Conservation (phyloP, 2,329 filamentous ascomycete species). For the Meredithiella fracta region DNA sequence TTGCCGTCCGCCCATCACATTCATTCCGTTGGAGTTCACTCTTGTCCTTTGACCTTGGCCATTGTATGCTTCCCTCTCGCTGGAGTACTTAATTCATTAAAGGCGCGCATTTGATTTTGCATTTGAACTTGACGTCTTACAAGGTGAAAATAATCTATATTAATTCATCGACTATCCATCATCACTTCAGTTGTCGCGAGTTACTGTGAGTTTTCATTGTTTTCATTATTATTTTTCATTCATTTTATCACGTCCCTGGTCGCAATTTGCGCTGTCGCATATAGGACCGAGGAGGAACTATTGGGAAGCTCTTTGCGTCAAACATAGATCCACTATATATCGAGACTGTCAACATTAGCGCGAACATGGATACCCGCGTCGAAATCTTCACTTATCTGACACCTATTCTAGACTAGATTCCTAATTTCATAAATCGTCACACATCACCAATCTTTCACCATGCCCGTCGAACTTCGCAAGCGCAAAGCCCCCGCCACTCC, state of each 20-base stretch:
- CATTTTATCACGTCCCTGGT: background rate
- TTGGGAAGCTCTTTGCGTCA: too few relatives aligned
- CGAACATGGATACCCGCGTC: too few relatives aligned
- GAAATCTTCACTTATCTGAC: too few relatives aligned
- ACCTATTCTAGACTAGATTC: background rate
- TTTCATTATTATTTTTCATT: constrained; percentile 9
- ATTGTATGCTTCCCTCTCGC: too few relatives aligned
- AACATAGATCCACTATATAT: constrained; percentile 1
- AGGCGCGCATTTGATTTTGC: background rate
- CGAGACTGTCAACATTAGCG: background rate
- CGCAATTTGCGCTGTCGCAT: background rate
- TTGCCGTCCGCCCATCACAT: background rate
- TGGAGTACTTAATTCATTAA: too few relatives aligned
- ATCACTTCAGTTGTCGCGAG: constrained; percentile 7
- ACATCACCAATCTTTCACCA: constrained; percentile 19
- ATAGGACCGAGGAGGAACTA: too few relatives aligned
- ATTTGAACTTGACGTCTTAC: constrained; percentile 5
- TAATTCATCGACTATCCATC: constrained; percentile 16
- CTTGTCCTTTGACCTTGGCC: too few relatives aligned
- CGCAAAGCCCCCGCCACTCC: constrained; percentile 39
- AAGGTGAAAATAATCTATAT: constrained; percentile 15
- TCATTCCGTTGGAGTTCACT: too few relatives aligned
- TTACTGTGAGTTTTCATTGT: background rate
- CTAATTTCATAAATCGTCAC: background rate
- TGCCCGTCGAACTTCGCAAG: constrained; percentile 45